Conservation (phyloP, 1,284 basidiomycete species). For the Lignosus rhinocerotis region DNA sequence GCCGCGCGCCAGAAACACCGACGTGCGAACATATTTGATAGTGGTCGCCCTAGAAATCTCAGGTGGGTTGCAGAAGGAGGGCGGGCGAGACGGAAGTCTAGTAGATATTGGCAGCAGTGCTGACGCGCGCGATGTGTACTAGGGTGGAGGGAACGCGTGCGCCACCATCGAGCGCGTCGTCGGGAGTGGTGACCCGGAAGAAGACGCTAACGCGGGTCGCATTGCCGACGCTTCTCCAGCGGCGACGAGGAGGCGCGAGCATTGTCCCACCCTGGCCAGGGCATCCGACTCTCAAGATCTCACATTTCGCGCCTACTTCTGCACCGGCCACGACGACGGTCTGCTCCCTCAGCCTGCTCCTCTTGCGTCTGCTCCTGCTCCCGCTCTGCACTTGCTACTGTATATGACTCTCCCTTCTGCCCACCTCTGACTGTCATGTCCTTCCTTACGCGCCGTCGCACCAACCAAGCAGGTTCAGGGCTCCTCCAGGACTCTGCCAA, state of each 20-base stretch:
- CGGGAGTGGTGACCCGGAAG: background rate
- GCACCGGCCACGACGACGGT: no score
- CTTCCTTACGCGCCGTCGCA: conserved; percentile 23
- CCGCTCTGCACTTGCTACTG: background rate
- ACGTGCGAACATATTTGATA: no score
- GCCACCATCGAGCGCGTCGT: background rate
- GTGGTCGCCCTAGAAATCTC: no score
- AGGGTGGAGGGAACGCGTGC: background rate
- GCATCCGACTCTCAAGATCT: background rate
- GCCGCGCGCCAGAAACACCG: no score
- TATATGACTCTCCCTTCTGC: conserved; percentile 1
- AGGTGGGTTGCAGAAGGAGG: no score
- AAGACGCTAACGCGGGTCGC: background rate
- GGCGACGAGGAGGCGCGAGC: background rate
- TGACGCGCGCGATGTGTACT: no score
- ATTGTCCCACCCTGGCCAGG: background rate
- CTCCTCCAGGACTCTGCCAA: conserved; percentile 21
- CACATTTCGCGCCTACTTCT: background rate
- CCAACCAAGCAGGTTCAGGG: conserved; percentile 3
- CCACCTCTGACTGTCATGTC: conserved; percentile 16
- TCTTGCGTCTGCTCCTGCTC: background rate
- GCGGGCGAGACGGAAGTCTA: no score
- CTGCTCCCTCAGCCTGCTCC: background rate
- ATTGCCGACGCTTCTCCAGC: conserved; percentile 1
- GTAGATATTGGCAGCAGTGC: no score